Base-by-base conservation (phyloP, 2,329 filamentous ascomycete genomes). In the Aaosphaeria arxii region DNA sequence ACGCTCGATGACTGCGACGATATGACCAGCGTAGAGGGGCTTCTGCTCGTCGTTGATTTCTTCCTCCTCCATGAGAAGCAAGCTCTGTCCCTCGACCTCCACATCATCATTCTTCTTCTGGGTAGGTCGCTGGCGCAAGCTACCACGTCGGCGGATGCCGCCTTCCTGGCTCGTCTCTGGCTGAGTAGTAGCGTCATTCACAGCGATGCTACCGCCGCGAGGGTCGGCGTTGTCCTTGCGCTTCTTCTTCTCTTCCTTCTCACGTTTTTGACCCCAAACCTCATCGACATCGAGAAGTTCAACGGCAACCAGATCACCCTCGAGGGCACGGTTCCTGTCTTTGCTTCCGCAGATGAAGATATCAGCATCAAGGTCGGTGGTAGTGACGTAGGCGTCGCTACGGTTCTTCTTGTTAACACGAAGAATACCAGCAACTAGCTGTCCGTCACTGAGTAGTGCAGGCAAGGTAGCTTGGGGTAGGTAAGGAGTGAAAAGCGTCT, bases 91-190 rank as follows among this genome's bases (percentile, higher is more conserved):
- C 71, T 99, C 94, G 30, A 99, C 94, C 72, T 99, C 94, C 29
- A 99, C 94, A 70, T 99, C 94, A 59, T 99, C 94, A 55, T 99
- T 99, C 83, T 99, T 99, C 85, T 99, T 99, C 74, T 99, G 94
- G 0, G 92, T 97, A 6, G 94, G 94, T 46, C 94, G 88, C 76
- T 97, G 94, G 64, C 94, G 87, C 59, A 99, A 82, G 81, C 92
- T 97, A 58, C 94, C 94, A 65, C 94, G 89, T 58, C 94, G 85
- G 60, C 92, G 89, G 55, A 99, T 85, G 51, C 91, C 89, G 63
- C 91, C 91, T 62, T 96, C 92, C 77, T 55, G 81, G 80, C 67
- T 87, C 81, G 68, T 70, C 74, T 81, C 68, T 66, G 75, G 74
- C 76, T 84, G 69, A 24, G 76, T 78, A 17, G 75, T 79, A 24